These are phyloP conservation scores for Pelargonium cotyledonis DNA, from an alignment of 441 rosid genomes.

Conservation along the genomic window DNA sequence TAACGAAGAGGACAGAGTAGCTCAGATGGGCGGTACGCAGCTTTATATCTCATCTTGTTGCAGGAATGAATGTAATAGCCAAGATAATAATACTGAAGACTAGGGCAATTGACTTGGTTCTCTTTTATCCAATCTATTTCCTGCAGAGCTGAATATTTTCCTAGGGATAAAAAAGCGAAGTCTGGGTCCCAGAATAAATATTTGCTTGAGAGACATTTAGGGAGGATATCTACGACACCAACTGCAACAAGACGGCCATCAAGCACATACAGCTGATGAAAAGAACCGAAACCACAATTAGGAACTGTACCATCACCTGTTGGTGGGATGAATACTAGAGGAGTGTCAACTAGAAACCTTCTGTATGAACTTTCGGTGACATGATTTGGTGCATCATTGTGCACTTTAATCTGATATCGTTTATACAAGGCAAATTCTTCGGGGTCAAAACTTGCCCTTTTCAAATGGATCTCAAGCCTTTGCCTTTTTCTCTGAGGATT, in stretches of 20 bases:
- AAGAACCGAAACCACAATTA: slow-evolving; percentile 86
- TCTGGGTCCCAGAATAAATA: slow-evolving; percentile 98
- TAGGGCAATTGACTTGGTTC: slow-evolving; percentile 56
- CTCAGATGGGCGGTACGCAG: slow-evolving; percentile 80
- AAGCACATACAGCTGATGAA: slow-evolving; percentile 82
- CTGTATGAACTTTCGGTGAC: slow-evolving; percentile 57
- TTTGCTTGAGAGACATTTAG: slow-evolving; percentile 86
- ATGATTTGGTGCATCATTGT: slow-evolving; percentile 50
- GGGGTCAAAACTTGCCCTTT: slow-evolving; percentile 76
- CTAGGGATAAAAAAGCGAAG: slow-evolving; percentile 67
- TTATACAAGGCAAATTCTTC: slow-evolving; percentile 73
- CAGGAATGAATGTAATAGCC: slow-evolving; percentile 96
- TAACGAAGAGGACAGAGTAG: slow-evolving; percentile 89
- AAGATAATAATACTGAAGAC: slow-evolving; percentile 86
- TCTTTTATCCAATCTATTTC: slow-evolving; percentile 78
- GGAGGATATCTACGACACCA: slow-evolving; percentile 87
- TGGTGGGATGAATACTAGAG: slow-evolving; percentile 56
- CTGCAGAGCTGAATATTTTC: slow-evolving; percentile 87
- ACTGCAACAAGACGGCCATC: slow-evolving; percentile 82
- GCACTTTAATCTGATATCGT: slow-evolving; percentile 76
- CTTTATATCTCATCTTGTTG: slow-evolving; percentile 94
- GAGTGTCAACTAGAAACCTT: slow-evolving; percentile 84
- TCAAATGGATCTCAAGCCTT: slow-evolving; percentile 66
- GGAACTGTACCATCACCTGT: slow-evolving; percentile 61
- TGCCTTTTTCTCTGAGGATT: slow-evolving; percentile 33